Evolutionary conservation across 495 filamentous ascomycete species (phyloP), one percentile per base, ranked within the genome.

Genomic region (Trichocladium antarcticum): DNA sequence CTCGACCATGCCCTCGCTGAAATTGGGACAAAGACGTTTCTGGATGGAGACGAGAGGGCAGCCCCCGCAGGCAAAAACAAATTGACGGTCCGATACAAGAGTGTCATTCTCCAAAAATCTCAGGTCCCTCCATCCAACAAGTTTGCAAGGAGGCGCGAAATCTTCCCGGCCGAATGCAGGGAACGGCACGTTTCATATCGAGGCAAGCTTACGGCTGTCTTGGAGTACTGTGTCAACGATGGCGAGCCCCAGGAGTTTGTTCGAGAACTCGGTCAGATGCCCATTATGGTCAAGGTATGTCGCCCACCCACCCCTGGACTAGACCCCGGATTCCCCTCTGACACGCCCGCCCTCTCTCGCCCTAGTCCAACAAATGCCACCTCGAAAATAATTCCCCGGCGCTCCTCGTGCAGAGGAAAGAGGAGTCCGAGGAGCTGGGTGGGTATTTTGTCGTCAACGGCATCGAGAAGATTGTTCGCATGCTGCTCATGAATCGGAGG

Each of bases 401-500:
- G 9, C 74, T 84, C 37, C 76, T 98, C 14, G 87, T 96, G 17
- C 69, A 80, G 38, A 77, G 79, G 42, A 95, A 96, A 64, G 89
- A 96, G 63, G 89, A 96, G 60, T 82, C 88, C 0, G 89, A 96
- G 64, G 89, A 96, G 63, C 64, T 93, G 8, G 89, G 89, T 31
- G 89, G 89, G 36, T 96, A 95, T 65, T 96, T 94, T 62, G 78
- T 98, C 56, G 80, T 98, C 55, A 96, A 95, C 54, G 92, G 92
- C 45, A 95, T 85, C 42, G 92, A 98, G 64, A 97, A 95, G 71
- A 71, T 98, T 37, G 87, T 98, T 57, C 87, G 92, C 51, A 78
- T 98, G 72, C 76, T 98, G 50, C 79, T 95, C 35, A 78, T 96
- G 47, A 83, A 85, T 53, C 76, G 85, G 58, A 79, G 92, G 55